Conservation (phyloP, 1,139 yeast species). For the Suhomyces coccinellae region DNA sequence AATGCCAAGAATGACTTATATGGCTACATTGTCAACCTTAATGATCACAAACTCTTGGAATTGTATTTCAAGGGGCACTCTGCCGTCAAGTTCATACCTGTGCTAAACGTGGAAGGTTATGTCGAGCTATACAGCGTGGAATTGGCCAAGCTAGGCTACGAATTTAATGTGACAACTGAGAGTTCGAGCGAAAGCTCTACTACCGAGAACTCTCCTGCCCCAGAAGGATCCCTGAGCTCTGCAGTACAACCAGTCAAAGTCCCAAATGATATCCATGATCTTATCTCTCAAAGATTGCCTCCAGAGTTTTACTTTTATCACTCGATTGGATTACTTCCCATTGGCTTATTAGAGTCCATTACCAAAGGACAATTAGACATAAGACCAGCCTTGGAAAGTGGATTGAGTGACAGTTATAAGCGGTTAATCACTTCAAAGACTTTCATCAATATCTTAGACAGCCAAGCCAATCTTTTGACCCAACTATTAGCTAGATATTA, state of each 20-base stretch:
- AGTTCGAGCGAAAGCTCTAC: slow-evolving; percentile 1
- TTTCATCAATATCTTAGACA: slow-evolving; percentile 53
- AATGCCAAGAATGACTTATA: slow-evolving; percentile 30
- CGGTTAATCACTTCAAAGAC: slow-evolving; percentile 48
- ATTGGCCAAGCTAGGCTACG: slow-evolving; percentile 38
- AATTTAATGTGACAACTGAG: slow-evolving; percentile 15
- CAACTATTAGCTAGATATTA: slow-evolving; percentile 80
- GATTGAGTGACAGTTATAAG: slow-evolving; percentile 57
- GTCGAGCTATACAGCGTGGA: slow-evolving; percentile 57
- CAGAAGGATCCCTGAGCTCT: slow-evolving; percentile 6
- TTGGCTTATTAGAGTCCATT: slow-evolving; percentile 66
- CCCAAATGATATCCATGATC: slow-evolving; percentile 81
- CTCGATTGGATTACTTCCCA: slow-evolving; percentile 71
- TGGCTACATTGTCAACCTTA: slow-evolving; percentile 38
- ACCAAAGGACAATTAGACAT: slow-evolving; percentile 65
- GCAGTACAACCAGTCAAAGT: slow-evolving; percentile 31
- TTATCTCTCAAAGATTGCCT: slow-evolving; percentile 83
- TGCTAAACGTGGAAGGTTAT: slow-evolving; percentile 65
- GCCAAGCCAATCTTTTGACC: slow-evolving; percentile 67
- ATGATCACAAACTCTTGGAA: slow-evolving; percentile 40
- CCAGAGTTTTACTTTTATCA: slow-evolving; percentile 83
- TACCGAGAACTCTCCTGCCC: slow-evolving; percentile 6
- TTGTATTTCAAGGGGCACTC: slow-evolving; percentile 43
- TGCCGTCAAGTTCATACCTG: slow-evolving; percentile 57
- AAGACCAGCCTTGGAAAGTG: slow-evolving; percentile 71